These are phyloP conservation scores for Talaromyces proteolyticus DNA, from an alignment of 495 filamentous ascomycete genomes.

Conservation along the genomic window DNA sequence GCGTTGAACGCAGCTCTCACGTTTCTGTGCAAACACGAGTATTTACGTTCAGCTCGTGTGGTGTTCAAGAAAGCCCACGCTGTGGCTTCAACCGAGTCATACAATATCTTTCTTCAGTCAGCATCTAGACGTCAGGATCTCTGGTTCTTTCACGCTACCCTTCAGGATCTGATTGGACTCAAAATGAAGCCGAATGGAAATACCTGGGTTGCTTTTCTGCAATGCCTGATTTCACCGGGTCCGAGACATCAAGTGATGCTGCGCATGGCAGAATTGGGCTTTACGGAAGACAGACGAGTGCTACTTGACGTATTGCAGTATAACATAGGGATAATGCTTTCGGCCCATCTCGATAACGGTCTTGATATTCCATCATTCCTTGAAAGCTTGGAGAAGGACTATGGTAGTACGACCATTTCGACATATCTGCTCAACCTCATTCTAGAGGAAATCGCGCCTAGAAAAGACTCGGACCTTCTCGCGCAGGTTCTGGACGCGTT, in stretches of 20 bases:
- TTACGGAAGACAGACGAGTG: slow-evolving; percentile 15
- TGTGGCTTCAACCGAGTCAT: slow-evolving; percentile 34
- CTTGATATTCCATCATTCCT: slow-evolving; percentile 28
- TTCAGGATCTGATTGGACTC: slow-evolving; percentile 23
- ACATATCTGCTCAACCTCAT: slow-evolving; percentile 27
- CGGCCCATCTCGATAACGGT: slow-evolving; percentile 27
- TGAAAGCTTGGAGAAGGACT: slow-evolving; percentile 18
- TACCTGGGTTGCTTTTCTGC: slow-evolving; percentile 38
- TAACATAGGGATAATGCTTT: slow-evolving; percentile 26
- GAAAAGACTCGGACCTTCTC: slow-evolving; percentile 17
- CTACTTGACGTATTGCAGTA: slow-evolving; percentile 20
- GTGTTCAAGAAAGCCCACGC: slow-evolving; percentile 26
- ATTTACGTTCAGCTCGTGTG: slow-evolving; percentile 16
- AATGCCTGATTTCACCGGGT: slow-evolving; percentile 21
- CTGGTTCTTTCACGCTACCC: slow-evolving; percentile 22
- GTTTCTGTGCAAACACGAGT: slow-evolving; percentile 27
- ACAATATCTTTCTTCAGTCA: slow-evolving; percentile 35
- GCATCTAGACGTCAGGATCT: slow-evolving; percentile 30
- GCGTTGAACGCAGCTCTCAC: slow-evolving; percentile 35
- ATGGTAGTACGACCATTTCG: slow-evolving; percentile 28
- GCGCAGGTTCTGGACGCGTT: slow-evolving; percentile 23
- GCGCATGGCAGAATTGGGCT: slow-evolving; percentile 27
- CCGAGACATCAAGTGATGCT: slow-evolving; percentile 24
- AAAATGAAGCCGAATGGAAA: slow-evolving; percentile 31
- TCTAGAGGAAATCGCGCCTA: slow-evolving; percentile 20